Base-by-base conservation (phyloP, 192 early-diverging fungal species). In the Tieghemiomyces parasiticus region DNA sequence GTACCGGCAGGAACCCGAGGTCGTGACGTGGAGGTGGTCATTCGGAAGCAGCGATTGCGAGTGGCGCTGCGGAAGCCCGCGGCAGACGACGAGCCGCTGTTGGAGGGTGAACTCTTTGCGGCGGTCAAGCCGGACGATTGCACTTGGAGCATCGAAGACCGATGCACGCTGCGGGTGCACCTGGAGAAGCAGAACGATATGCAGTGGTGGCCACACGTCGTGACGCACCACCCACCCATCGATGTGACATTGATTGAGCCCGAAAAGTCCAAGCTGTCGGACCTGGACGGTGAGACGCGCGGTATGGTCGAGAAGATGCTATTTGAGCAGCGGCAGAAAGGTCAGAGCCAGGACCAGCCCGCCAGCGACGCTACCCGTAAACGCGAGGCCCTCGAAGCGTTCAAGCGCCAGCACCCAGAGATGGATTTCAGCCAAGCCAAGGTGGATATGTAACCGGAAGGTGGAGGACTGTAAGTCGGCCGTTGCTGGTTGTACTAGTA, bases 251-350 rank as follows among this genome's bases (percentile, higher is more conserved):
- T 85, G 61, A 89, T 94, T 61, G 71, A 82, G 61, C 91, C 91
- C 3, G 91, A 94, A 66, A 94, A 94, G 68, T 90, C 87, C 0
- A 88, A 89, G 51, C 67, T 94, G 50, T 62, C 70, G 29, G 91
- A 94, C 64, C 63, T 94, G 60, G 91, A 94, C 64, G 89, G 88
- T 31, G 91, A 94, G 58, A 94, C 91, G 1, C 64, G 91, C 20
- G 77, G 76, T 33, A 94, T 94, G 91, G 89, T 93, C 32, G 91
- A 93, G 62, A 93, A 93, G 67, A 93, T 93, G 91, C 91, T 93
- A 89, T 94, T 84, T 74, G 91, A 94, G 58, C 91, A 94, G 63
- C 75, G 78, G 48, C 90, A 92, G 69, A 91, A 94, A 70, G 68
- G 73, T 20, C 78, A 85, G 67, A 86, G 86, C 3, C 6, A 58